phyloP scores from a whole-genome alignment of 2,329 filamentous ascomycete species.

The Ophiognomonia clavigignenti-juglandacearum region DNA sequence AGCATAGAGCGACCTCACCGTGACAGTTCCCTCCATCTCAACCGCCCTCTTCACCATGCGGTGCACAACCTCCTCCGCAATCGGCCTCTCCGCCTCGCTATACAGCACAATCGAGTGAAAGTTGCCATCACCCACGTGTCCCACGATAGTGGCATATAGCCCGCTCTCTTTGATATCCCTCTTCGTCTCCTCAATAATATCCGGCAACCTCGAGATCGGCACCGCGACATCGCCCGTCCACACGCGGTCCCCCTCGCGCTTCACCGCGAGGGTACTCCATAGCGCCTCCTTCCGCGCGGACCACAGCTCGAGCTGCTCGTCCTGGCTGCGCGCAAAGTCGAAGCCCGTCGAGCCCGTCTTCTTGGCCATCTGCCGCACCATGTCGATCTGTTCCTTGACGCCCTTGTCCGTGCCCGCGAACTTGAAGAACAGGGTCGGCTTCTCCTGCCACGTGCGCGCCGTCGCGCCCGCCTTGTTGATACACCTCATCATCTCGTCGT shows the following conservation, averaged over 20 bases:
- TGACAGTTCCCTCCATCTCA: conserved; percentile 80
- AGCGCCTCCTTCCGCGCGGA: conserved; percentile 37
- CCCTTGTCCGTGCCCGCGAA: conserved; percentile 65
- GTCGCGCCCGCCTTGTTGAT: conserved; percentile 65
- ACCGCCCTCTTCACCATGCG: conserved; percentile 83
- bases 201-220: conserved; percentile 53
- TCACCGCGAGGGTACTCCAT: conserved; percentile 57
- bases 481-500: conserved; percentile 81
- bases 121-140: conserved; percentile 74
- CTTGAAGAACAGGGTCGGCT: conserved; percentile 80
- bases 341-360: conserved; percentile 61
- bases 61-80: conserved; percentile 69
- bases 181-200: conserved; percentile 37
- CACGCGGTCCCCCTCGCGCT: conserved; percentile 45
- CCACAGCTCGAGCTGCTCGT: conserved; percentile 70
- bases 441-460: conserved; percentile 62
- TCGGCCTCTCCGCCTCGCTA: conserved; percentile 60
- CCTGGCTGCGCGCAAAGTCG: conserved; percentile 66
- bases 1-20: conserved; percentile 39
- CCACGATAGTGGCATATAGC: conserved; percentile 51
- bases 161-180: conserved; percentile 38
- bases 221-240: conserved; percentile 69
- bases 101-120: conserved; percentile 64
- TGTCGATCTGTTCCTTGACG: conserved; percentile 73
- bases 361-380: conserved; percentile 61